phyloP scores from a whole-genome alignment of 1,284 basidiomycete species.

The Cryptococcus sp. region DNA sequence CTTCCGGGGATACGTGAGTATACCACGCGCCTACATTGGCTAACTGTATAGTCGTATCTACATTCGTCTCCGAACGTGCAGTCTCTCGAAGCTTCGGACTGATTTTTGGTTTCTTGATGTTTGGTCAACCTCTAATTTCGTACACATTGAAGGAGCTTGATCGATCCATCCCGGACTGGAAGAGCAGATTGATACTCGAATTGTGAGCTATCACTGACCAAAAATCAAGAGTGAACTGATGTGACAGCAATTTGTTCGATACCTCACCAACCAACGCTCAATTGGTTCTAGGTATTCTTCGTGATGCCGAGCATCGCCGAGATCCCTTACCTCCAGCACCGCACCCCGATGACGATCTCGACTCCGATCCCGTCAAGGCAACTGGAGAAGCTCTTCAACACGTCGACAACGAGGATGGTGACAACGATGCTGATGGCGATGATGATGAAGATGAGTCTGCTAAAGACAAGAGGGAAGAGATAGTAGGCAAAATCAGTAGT shows the following conservation, averaged over 20 bases:
- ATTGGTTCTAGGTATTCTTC: slow-evolving; percentile 52
- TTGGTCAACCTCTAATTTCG: slow-evolving; percentile 51
- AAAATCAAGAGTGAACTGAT: slow-evolving; percentile 4
- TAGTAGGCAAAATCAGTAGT: neutral
- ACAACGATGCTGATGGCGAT: slow-evolving; percentile 6
- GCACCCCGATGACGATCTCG: slow-evolving; percentile 11
- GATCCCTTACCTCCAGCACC: slow-evolving; percentile 53
- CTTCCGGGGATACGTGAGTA: slow-evolving; percentile 19
- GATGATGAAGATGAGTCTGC: slow-evolving; percentile 1
- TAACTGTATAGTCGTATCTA: slow-evolving; percentile 29
- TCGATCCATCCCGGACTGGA: slow-evolving; percentile 50
- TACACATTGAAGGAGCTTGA: slow-evolving; percentile 45
- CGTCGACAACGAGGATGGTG: slow-evolving; percentile 1
- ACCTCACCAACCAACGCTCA: slow-evolving; percentile 55
- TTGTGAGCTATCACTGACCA: slow-evolving; percentile 28
- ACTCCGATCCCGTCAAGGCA: neutral
- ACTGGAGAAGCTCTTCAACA: neutral
- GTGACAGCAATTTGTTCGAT: slow-evolving; percentile 47
- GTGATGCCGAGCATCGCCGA: slow-evolving; percentile 51
- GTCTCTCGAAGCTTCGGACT: slow-evolving; percentile 47
- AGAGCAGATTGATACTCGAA: slow-evolving; percentile 44
- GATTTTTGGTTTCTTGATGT: slow-evolving; percentile 49
- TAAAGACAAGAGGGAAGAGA: slow-evolving; percentile 4
- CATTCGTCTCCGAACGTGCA: slow-evolving; percentile 43
- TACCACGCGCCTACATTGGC: neutral